Conservation (phyloP, 371 early-diverging fungal species). For the Nematocida sp. region DNA sequence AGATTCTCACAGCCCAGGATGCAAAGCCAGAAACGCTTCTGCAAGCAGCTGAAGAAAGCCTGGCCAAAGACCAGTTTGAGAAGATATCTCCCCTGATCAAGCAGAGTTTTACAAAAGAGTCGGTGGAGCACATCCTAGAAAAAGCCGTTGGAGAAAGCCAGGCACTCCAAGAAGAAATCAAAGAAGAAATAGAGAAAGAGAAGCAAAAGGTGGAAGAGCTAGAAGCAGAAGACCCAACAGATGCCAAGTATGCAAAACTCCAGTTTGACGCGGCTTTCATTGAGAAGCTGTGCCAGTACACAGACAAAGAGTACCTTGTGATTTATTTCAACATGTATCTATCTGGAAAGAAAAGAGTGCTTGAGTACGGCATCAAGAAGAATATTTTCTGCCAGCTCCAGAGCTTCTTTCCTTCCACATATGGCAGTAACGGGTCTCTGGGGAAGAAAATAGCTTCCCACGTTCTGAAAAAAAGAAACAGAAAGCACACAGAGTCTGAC, state of each 20-base stretch:
- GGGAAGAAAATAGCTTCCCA: conserved; percentile 47
- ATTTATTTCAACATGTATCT: conserved; percentile 21
- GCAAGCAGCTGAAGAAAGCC: background rate
- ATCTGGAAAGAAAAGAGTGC: conserved; percentile 36
- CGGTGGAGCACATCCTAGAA: background rate
- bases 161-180: background rate
- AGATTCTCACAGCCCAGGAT: conserved; percentile 28
- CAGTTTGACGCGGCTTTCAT: conserved; percentile 1
- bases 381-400: conserved; percentile 1
- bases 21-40: background rate
- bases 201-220: conserved; percentile 3
- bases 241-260: conserved; percentile 2
- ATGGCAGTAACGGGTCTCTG: background rate
- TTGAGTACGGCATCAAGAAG: conserved; percentile 44
- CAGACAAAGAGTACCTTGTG: conserved; percentile 36
- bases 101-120: background rate
- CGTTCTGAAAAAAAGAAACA: conserved; percentile 22
- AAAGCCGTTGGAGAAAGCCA: background rate
- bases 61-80: background rate
- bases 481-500: background rate
- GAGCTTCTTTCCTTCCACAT: conserved; percentile 9
- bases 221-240: background rate
- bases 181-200: background rate
- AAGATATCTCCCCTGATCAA: background rate
- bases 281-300: background rate